Percentiles rank a stretch among this genome's conserved stretches.
These are phyloP conservation scores for Pichia sp. DNA, from an alignment of 1,139 yeast genomes.

Conservation along the genomic window DNA sequence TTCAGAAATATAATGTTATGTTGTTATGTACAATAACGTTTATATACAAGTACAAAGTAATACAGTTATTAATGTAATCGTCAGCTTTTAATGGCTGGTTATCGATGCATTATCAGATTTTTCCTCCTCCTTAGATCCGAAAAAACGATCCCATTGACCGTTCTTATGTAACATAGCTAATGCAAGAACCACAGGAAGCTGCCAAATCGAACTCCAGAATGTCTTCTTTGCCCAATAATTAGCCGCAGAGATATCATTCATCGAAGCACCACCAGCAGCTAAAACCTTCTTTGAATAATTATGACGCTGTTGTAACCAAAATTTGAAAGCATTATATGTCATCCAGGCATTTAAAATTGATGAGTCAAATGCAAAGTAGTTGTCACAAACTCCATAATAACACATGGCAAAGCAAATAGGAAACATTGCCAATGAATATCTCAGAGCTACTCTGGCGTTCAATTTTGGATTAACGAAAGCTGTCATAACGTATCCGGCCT, in stretches of 20 bases:
- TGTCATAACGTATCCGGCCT: slow-evolving; percentile 95
- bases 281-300: slow-evolving; percentile 37
- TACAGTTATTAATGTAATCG: too few relatives aligned
- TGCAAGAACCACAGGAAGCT: slow-evolving; percentile 80
- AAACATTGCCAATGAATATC: slow-evolving; percentile 86
- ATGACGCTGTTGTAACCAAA: slow-evolving; percentile 69
- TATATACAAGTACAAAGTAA: too few relatives aligned
- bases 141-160: slow-evolving; percentile 87
- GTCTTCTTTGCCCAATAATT: slow-evolving; percentile 68
- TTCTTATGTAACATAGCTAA: slow-evolving; percentile 92
- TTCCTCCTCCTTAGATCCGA: slow-evolving; percentile 18
- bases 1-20: too few relatives aligned
- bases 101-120: background rate
- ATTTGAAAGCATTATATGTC: slow-evolving; percentile 67
- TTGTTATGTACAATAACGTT: too few relatives aligned
- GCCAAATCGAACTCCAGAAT: slow-evolving; percentile 94
- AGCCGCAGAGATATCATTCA: slow-evolving; percentile 51
- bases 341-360: slow-evolving; percentile 81
- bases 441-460: slow-evolving; percentile 87
- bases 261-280: slow-evolving; percentile 32
- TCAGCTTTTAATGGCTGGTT: too few relatives aligned
- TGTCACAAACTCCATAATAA: slow-evolving; percentile 76
- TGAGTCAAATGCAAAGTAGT: slow-evolving; percentile 72
- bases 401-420: slow-evolving; percentile 83
- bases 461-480: slow-evolving; percentile 88